phyloP scores from a whole-genome alignment of 371 early-diverging fungal genomes.

The Mucor plumbeus region DNA sequence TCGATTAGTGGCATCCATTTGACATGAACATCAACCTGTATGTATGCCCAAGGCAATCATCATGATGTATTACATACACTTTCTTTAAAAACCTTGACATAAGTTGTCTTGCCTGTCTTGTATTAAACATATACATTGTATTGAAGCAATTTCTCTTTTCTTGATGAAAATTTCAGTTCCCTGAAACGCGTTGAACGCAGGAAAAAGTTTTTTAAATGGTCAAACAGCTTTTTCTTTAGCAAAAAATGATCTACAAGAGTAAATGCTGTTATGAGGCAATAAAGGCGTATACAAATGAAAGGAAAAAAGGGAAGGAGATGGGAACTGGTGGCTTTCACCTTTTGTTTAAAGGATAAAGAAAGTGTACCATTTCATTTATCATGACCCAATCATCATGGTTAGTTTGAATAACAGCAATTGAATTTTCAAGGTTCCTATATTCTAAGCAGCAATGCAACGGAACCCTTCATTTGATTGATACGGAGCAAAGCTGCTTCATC shows the following conservation, averaged over 20 bases:
- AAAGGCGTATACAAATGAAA: neutral
- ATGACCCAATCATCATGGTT: neutral
- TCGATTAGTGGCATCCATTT: neutral
- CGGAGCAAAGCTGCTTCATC: constrained; percentile 1
- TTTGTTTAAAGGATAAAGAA: neutral
- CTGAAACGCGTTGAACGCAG: neutral
- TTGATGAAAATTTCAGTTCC: neutral
- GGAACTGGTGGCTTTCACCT: neutral
- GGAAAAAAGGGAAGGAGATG: neutral
- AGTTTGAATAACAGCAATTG: neutral
- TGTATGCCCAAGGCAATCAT: too few relatives aligned
- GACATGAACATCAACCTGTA: neutral
- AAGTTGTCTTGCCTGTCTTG: neutral
- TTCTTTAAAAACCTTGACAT: neutral
- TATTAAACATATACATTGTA: neutral
- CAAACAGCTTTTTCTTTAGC: neutral
- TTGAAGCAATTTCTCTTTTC: neutral
- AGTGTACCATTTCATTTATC: neutral
- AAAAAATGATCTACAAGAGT: neutral
- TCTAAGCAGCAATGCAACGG: neutral
- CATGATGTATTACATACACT: too few relatives aligned
- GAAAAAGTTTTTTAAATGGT: neutral
- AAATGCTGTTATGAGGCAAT: neutral
- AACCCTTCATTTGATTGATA: neutral
- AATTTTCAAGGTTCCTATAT: neutral